Evolutionary conservation across 495 filamentous ascomycete species (phyloP), one percentile per base, ranked within the genome.

Genomic region (Cercophora newfieldiana): DNA sequence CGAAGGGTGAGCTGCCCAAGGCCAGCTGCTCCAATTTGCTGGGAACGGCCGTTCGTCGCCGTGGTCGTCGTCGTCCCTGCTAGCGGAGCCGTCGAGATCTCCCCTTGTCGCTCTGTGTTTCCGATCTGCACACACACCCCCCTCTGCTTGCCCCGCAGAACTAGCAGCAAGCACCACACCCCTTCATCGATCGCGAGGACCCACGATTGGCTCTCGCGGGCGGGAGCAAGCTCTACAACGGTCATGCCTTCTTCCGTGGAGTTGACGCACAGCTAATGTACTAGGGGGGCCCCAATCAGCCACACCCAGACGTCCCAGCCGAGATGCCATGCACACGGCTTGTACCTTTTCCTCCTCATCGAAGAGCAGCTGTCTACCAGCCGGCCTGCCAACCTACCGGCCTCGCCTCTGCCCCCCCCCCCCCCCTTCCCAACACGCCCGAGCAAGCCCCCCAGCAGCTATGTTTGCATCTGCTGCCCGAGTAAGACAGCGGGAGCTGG

Each of bases 211-310:
- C 69, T 66, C 69, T 66, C 61, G 64, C 37, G 61, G 67, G 63
- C 30, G 64, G 68, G 72, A 72, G 69, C 70, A 72, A 69, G 71
- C 74, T 76, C 75, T 70, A 78, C 78, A 77, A 78, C 80, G 76
- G 78, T 74, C 79, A 80, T 80, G 80, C 79, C 76, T 79, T 76
- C 74, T 73, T 75, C 78, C 79, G 77, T 77, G 70, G 75, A 75
- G 74, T 75, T 72, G 75, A 78, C 73, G 61, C 75, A 77, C 72
- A 79, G 72, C 76, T 79, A 76, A 76, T 77, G 77, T 80, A 71
- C 69, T 67, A 62, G 69, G 72, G 64, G 63, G 70, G 56, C 78
- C 75, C 37, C 37, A 80, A 80, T 82, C 71, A 78, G 61, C 66
- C 70, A 67, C 69, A 59, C 74, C 62, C 68, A 72, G 69, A 72